Percentiles rank a stretch among this genome's conserved stretches.
Evolutionary conservation across 805 yeast species (phyloP).

Genomic region (Candida germanica): DNA sequence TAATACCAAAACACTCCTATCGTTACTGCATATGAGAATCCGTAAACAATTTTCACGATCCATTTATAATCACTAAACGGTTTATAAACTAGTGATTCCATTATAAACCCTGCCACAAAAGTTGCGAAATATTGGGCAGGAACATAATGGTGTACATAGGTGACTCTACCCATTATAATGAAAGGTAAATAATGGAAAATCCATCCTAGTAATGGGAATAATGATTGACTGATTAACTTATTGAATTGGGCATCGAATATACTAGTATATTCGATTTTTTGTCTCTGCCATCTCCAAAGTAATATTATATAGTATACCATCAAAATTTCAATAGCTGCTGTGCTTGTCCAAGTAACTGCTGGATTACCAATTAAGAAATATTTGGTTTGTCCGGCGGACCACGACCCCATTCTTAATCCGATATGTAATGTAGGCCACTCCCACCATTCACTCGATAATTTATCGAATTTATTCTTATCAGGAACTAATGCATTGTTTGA

Average conservation of each 20-base stretch:
- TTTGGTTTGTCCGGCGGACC: constrained; percentile 58
- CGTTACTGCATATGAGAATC: constrained; percentile 46
- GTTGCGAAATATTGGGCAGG: constrained; percentile 61
- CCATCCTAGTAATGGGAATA: constrained; percentile 41
- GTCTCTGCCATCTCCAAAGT: constrained; percentile 33
- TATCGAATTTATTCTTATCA: constrained; percentile 71
- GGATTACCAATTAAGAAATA: constrained; percentile 76
- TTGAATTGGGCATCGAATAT: constrained; percentile 28
- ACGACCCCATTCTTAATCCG: constrained; percentile 74
- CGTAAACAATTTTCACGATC: constrained; percentile 32
- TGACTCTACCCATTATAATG: constrained; percentile 42
- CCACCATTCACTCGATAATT: constrained; percentile 73
- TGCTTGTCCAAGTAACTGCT: constrained; percentile 62
- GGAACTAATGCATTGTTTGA: constrained; percentile 81
- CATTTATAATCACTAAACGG: constrained; percentile 14
- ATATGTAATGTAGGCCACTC: constrained; percentile 82
- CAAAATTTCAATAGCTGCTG: constrained; percentile 22
- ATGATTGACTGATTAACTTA: constrained; percentile 25
- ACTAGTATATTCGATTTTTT: constrained; percentile 15
- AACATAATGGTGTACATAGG: constrained; percentile 43
- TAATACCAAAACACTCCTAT: constrained; percentile 57
- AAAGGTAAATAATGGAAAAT: constrained; percentile 39
- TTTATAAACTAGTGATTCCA: constrained; percentile 38
- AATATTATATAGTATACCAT: constrained; percentile 17
- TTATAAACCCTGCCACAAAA: constrained; percentile 59